Conservation (phyloP, 164 flowering plant genomes). For the Warburgia ugandensis region DNA sequence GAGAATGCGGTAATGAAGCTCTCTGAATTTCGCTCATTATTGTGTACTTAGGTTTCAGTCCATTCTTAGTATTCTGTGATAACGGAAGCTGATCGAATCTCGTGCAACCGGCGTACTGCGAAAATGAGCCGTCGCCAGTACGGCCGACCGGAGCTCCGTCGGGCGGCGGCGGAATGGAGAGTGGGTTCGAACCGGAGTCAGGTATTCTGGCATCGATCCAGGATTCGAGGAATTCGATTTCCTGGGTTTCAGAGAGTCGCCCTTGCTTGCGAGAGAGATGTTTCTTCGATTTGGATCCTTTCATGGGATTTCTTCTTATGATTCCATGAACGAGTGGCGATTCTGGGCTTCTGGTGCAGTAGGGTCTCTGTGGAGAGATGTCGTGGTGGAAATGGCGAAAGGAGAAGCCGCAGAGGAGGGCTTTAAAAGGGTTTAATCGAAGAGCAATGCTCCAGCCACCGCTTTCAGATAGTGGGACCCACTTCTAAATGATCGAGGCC, state of each 20-base stretch:
- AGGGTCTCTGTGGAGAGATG: too few relatives aligned
- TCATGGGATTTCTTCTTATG: constrained; percentile 12
- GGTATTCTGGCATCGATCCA: constrained; percentile 82
- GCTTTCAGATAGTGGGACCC: too few relatives aligned
- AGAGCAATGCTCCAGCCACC: too few relatives aligned
- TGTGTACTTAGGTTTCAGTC: constrained; percentile 32
- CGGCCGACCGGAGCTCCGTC: constrained; percentile 38
- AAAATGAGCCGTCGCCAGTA: constrained; percentile 31
- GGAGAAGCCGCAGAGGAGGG: too few relatives aligned
- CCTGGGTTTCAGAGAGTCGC: constrained; percentile 39
- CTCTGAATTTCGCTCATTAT: constrained; percentile 81
- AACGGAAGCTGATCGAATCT: constrained; percentile 62
- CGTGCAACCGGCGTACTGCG: constrained; percentile 55
- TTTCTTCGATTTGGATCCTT: constrained; percentile 16
- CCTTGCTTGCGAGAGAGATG: constrained; percentile 22
- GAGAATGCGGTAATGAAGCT: constrained; percentile 80
- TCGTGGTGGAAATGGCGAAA: too few relatives aligned
- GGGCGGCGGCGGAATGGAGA: constrained; percentile 49
- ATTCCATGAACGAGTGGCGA: constrained; percentile 22
- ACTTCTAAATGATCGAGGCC: too few relatives aligned
- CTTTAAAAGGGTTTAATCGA: too few relatives aligned
- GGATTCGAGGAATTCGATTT: constrained; percentile 50
- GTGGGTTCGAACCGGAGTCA: constrained; percentile 67
- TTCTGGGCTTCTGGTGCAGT: constrained; percentile 39
- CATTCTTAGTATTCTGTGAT: constrained; percentile 60